phyloP scores from a whole-genome alignment of 805 yeast species.

The Kuraishia ogatae region DNA sequence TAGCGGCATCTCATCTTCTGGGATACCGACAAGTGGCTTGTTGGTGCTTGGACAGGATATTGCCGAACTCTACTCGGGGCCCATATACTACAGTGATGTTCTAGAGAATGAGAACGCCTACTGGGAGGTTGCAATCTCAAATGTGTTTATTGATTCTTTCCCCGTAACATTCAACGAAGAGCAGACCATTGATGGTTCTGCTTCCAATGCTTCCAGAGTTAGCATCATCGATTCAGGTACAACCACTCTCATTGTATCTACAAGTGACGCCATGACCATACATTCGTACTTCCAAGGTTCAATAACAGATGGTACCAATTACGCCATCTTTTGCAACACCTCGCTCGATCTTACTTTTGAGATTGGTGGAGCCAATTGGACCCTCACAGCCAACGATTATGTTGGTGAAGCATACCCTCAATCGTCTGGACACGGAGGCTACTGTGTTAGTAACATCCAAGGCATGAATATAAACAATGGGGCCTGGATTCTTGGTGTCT shows the following conservation, averaged over 20 bases:
- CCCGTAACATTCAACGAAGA: conserved; percentile 16
- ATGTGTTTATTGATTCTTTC: conserved; percentile 25
- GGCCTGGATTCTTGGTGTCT: conserved; percentile 59
- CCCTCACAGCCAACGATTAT: conserved; percentile 33
- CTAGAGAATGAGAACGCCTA: conserved; percentile 25
- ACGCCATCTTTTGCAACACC: conserved; percentile 49
- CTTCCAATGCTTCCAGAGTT: conserved; percentile 19
- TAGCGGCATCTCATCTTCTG: conserved; percentile 20
- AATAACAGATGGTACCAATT: conserved; percentile 53
- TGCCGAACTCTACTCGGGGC: conserved; percentile 28
- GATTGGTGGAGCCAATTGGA: conserved; percentile 36
- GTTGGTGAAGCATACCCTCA: conserved; percentile 37
- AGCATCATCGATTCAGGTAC: conserved; percentile 63
- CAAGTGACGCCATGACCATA: conserved; percentile 41
- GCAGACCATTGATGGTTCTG: conserved; percentile 6
- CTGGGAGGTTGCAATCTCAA: conserved; percentile 42
- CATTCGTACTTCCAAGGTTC: conserved; percentile 44
- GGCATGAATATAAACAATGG: conserved; percentile 34
- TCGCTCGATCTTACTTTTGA: conserved; percentile 30
- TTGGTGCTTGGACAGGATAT: conserved; percentile 33
- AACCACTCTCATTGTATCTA: conserved; percentile 48
- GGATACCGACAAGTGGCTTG: conserved; percentile 24
- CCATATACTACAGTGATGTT: conserved; percentile 30
- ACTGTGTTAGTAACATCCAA: conserved; percentile 59
- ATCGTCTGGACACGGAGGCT: conserved; percentile 29